phyloP scores from a whole-genome alignment of 192 early-diverging fungal species.

The Mortierella alpina region DNA sequence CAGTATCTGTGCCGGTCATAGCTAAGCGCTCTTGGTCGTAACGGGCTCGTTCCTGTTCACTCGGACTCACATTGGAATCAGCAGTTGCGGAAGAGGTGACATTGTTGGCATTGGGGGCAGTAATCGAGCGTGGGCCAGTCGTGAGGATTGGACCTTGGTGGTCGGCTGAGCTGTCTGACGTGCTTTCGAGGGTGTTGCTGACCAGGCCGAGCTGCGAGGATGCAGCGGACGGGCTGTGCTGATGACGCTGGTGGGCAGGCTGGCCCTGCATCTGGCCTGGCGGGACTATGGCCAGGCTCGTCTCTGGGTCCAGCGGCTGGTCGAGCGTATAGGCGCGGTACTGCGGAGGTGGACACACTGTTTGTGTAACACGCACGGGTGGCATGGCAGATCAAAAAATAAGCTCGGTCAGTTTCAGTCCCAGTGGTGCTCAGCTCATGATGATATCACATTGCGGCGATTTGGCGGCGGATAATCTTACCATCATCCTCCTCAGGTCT shows the following conservation, averaged over 20 bases:
- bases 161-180: background rate
- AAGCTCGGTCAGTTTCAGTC: slow-evolving; percentile 11
- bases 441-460: too few relatives aligned
- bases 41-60: background rate
- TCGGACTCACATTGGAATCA: background rate
- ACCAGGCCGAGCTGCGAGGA: slow-evolving; percentile 13
- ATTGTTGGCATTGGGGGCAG: slow-evolving; percentile 14
- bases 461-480: too few relatives aligned
- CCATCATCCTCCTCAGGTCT: too few relatives aligned
- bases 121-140: slow-evolving; percentile 21
- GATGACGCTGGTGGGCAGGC: background rate
- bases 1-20: too few relatives aligned
- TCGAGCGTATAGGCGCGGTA: slow-evolving; percentile 36
- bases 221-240: background rate
- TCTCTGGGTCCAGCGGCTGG: slow-evolving; percentile 21
- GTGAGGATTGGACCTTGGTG: slow-evolving; percentile 16
- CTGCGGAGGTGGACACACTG: slow-evolving; percentile 29
- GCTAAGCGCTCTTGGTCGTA: background rate
- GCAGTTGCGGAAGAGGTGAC: background rate
- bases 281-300: slow-evolving; percentile 3
- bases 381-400: background rate
- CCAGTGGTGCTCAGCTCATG: slow-evolving; percentile 1
- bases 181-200: background rate
- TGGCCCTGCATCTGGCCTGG: background rate
- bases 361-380: background rate